Evolutionary conservation across 2,329 filamentous ascomycete species (phyloP).

Genomic region (Pestalotiopsis sp.): DNA sequence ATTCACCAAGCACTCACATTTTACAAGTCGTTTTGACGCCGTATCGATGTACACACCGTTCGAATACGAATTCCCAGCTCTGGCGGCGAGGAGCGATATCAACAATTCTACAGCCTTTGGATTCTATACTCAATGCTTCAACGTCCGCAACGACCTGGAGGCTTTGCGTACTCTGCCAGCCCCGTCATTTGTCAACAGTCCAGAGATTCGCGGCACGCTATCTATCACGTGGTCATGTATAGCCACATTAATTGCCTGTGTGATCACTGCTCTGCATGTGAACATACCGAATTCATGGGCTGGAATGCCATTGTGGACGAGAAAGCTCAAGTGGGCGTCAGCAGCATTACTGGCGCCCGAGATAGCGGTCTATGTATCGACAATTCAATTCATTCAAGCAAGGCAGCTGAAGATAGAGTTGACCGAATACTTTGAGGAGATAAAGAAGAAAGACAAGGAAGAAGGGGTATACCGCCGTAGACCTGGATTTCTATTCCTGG

Average conservation of each 20-base stretch:
- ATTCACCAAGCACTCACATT: too few relatives aligned
- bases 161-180: background rate
- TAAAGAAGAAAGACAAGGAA: background rate
- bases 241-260: background rate
- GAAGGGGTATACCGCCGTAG: background rate
- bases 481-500: too few relatives aligned
- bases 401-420: background rate
- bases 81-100: background rate
- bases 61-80: background rate
- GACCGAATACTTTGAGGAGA: background rate
- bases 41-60: background rate
- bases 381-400: background rate
- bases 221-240: background rate
- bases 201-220: background rate
- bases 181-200: background rate
- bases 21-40: background rate
- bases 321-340: background rate
- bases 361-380: background rate
- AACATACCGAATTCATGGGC: background rate
- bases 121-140: background rate
- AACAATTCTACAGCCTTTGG: background rate
- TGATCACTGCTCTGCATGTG: background rate
- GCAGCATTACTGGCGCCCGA: background rate
- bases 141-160: background rate
- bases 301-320: background rate